Base-by-base conservation (phyloP, 768 basidiomycete genomes). In the Trametes coccinea region DNA sequence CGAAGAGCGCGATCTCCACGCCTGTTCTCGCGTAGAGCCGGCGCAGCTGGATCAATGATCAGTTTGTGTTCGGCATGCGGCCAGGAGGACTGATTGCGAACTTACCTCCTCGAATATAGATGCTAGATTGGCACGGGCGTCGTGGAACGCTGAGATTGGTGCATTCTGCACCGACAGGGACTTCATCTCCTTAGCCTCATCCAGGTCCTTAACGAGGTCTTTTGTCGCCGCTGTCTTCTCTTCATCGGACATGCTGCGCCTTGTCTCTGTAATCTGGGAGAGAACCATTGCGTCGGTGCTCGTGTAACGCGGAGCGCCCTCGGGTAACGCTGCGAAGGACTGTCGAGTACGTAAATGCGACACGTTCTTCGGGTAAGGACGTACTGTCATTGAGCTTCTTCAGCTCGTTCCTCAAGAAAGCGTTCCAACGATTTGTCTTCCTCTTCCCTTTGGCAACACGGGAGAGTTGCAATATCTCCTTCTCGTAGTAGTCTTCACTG, bases 141-240 rank as follows among this genome's bases (percentile, higher is more conserved):
- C 60, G 37, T 61, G 60, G 53, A 61, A 61, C 13, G 43, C 43
- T 14, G 22, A 55, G 8, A 61, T 30, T 5, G 60, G 27, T 14
- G 50, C 53, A 27, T 43, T 61, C 29, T 56, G 60, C 2, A 53
- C 33, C 4, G 53, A 33, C 17, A 41, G 16, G 10, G 44, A 34
- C 46, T 50, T 45, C 37, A 44, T 54, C 46, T 56, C 46, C 17
- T 27, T 11, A 5, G 10, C 43, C 9, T 61, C 60, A 8, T 30
- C 53, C 1, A 55, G n/a, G n/a, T 46, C 39, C 47, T 41, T 9
- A 5, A 61, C 7, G 17, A 48, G 11, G 16, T 48, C 46, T 47
- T 61, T 39, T 22, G 53, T 41, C 31, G 17, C 14, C 9, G 17
- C 33, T 11, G 7, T 17, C 37, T 50, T 40, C 48, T 61, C 53